Conservation (phyloP, 345 rosid species). For the Eucalyptus curtisii region DNA sequence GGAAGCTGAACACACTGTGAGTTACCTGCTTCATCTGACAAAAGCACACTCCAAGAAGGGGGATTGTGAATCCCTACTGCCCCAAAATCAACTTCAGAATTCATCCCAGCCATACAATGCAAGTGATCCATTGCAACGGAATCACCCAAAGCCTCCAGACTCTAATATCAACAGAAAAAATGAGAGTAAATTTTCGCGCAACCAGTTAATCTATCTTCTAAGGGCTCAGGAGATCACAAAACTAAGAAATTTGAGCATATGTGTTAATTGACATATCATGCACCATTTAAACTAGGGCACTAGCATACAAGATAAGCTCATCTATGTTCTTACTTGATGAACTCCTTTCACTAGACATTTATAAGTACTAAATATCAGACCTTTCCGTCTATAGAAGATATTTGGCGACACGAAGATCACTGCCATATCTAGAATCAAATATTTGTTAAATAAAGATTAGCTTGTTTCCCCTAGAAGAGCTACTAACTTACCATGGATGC, state of each 20-base stretch:
- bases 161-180: neutral
- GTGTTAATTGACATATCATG: neutral
- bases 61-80: neutral
- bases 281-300: neutral
- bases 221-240: neutral
- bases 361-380: neutral
- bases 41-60: neutral
- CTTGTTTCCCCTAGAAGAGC: neutral
- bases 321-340: neutral
- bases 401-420: neutral
- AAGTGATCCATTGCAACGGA: neutral
- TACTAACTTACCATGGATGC: neutral
- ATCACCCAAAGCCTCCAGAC: neutral
- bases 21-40: neutral
- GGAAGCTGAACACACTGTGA: neutral
- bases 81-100: neutral
- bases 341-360: neutral
- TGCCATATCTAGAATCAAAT: neutral
- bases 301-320: neutral
- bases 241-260: neutral
- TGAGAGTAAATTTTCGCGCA: neutral
- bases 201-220: neutral
- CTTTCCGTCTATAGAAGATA: neutral
- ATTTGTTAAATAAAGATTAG: neutral
- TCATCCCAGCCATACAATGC: neutral